Base-by-base conservation (phyloP, 2,329 filamentous ascomycete species). In the Leptodontidium sp. region DNA sequence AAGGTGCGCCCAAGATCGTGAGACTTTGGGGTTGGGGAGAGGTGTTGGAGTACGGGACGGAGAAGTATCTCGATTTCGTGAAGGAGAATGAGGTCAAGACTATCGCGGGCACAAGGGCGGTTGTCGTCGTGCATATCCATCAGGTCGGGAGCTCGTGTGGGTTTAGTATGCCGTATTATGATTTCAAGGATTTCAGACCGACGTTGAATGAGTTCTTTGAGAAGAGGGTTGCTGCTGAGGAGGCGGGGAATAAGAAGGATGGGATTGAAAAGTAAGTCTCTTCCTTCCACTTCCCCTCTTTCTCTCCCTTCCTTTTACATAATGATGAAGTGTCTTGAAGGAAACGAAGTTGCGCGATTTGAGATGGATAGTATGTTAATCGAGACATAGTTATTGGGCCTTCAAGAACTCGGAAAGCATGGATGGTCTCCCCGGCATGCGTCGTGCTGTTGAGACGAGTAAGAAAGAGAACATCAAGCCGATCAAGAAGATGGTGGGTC, bases 401-500 rank as follows among this genome's bases (percentile, higher is more conserved):
- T 68, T 47, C 64, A 74, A 74, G 29, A 74, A 72, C 43, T 58
- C 69, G 0, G 35, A 66, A 17, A 68, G 65, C n/a, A 74, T 74
- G 61, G 72, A 74, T 59, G 70, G 67, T 15, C 67, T 74, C 8
- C 71, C 71, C 1, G 71, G 67, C 3, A 55, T 74, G 58, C 65
- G 61, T 49, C 63, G 71, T 43, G 72, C 65, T 12, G 49, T 72
- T 7, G 68, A 69, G 24, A 71, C 66, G 1, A 67, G 38, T 11
- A 68, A 69, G 47, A 68, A 59, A 15, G 71, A 73, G n/a, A 63
- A 64, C 4, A 68, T 74, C 40, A 68, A 62, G 59, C 72, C 72
- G 14, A 72, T 74, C 32, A 74, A 72, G 64, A 74, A 74, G 67
- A 74, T 74, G 71, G 71, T 74, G 14, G 72, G 72, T 8, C 66